A percentile compares a stretch with the other conserved stretches of the same genome.
These are phyloP conservation scores for Groenewaldozyma tartarivorans DNA, from an alignment of 805 yeast genomes.

Conservation along the genomic window DNA sequence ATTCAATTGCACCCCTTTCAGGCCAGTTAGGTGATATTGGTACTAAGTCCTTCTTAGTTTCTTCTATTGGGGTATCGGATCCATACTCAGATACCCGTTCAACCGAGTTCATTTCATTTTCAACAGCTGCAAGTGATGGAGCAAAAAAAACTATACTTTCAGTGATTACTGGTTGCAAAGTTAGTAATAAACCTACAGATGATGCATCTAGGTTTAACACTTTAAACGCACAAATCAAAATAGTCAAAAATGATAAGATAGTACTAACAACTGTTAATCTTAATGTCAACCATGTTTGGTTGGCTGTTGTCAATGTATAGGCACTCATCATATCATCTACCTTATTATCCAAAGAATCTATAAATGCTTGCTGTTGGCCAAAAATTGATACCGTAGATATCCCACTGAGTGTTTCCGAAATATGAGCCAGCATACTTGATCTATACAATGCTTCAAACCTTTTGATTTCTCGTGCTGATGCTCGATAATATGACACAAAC, in stretches of 20 bases:
- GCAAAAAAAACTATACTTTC: slow-evolving; percentile 67
- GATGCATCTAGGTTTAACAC: slow-evolving; percentile 51
- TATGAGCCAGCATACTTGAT: slow-evolving; percentile 58
- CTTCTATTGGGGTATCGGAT: slow-evolving; percentile 49
- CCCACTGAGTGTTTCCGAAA: slow-evolving; percentile 62
- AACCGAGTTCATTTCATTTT: slow-evolving; percentile 64
- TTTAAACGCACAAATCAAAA: slow-evolving; percentile 47
- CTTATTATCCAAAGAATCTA: slow-evolving; percentile 33
- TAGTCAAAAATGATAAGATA: slow-evolving; percentile 40
- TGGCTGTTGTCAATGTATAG: slow-evolving; percentile 48
- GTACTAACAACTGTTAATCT: slow-evolving; percentile 47
- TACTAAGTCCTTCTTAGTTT: slow-evolving; percentile 34
- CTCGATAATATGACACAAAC: slow-evolving; percentile 48
- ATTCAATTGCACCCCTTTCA: slow-evolving; percentile 43
- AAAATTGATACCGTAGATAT: slow-evolving; percentile 54
- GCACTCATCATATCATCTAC: slow-evolving; percentile 60
- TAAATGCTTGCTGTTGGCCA: slow-evolving; percentile 36
- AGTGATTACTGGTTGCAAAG: slow-evolving; percentile 46
- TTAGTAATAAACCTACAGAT: slow-evolving; percentile 54
- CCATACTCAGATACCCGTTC: slow-evolving; percentile 58
- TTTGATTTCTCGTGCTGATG: slow-evolving; percentile 63
- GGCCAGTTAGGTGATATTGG: slow-evolving; percentile 49
- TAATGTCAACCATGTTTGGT: slow-evolving; percentile 65
- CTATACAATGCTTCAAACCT: slow-evolving; percentile 62
- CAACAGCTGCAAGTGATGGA: slow-evolving; percentile 56